A percentile compares a stretch with the other conserved stretches of the same genome.
Evolutionary conservation across 164 flowering plant species (phyloP).

Genomic region (Liriodendron chinense): DNA sequence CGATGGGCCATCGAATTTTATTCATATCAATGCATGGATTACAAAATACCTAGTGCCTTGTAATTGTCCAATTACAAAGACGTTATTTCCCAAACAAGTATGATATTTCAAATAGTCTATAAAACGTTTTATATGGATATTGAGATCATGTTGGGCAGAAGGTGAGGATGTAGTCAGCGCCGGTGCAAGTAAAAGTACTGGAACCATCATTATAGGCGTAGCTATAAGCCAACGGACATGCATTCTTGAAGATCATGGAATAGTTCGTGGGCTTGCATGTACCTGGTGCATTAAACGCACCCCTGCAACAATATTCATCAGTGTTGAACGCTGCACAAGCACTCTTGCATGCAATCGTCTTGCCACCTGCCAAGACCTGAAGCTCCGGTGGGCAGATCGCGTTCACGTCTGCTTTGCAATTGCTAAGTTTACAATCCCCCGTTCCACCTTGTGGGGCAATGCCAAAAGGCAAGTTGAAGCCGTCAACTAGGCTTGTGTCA

Average conservation of each 20-base stretch:
- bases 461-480: conserved; percentile 27
- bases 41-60: too few relatives aligned
- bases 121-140: not conserved
- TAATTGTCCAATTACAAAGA: too few relatives aligned
- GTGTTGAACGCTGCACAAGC: conserved; percentile 25
- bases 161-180: conserved; percentile 23
- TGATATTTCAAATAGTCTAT: too few relatives aligned
- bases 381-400: conserved; percentile 22
- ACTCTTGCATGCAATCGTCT: conserved; percentile 24
- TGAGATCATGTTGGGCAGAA: conserved; percentile 26
- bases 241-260: conserved; percentile 23
- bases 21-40: too few relatives aligned
- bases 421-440: conserved; percentile 8
- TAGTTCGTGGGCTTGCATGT: conserved; percentile 24
- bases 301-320: conserved; percentile 30
- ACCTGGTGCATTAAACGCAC: conserved; percentile 1
- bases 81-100: too few relatives aligned
- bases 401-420: conserved; percentile 19
- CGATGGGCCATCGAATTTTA: too few relatives aligned
- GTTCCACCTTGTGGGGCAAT: conserved; percentile 7
- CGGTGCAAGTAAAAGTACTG: conserved; percentile 25
- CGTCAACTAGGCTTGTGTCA: conserved; percentile 41
- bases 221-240: conserved; percentile 34
- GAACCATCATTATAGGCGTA: conserved; percentile 26
- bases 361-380: conserved; percentile 15